These are phyloP conservation scores for Microbotryum violaceum DNA, from an alignment of 1,284 basidiomycete genomes.

Conservation along the genomic window DNA sequence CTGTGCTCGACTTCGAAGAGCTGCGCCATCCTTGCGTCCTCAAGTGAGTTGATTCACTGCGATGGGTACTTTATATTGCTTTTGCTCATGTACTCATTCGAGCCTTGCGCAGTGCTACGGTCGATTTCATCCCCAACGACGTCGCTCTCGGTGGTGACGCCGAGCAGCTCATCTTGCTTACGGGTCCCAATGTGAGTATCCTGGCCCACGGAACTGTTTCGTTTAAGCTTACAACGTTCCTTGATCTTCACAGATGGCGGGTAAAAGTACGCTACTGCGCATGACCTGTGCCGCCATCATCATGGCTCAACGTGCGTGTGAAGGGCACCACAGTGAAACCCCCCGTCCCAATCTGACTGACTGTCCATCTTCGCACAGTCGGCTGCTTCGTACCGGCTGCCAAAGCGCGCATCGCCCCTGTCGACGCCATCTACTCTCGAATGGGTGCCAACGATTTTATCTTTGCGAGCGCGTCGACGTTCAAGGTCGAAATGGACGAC, in stretches of 20 bases:
- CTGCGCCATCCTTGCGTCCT: conserved; percentile 66
- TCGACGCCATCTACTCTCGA: conserved; percentile 89
- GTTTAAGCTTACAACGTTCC: not conserved
- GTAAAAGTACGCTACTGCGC: conserved; percentile 56
- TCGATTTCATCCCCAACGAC: conserved; percentile 89
- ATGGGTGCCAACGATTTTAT: conserved; percentile 98
- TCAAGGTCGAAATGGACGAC: conserved; percentile 93
- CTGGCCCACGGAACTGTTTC: not conserved
- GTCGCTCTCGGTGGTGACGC: conserved; percentile 70
- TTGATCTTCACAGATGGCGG: conserved; percentile 36
- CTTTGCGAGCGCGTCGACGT: conserved; percentile 89
- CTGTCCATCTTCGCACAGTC: conserved; percentile 39
- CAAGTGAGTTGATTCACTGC: conserved; percentile 20
- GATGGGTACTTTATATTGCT: too few relatives aligned
- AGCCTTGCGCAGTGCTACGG: conserved; percentile 33
- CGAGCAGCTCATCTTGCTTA: conserved; percentile 77
- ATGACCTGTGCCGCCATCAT: conserved; percentile 58
- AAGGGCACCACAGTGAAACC: not conserved
- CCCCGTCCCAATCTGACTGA: not conserved
- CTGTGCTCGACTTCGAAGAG: conserved; percentile 69
- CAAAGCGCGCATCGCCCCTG: conserved; percentile 72
- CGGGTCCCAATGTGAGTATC: conserved; percentile 77
- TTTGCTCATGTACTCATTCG: conserved; percentile 56
- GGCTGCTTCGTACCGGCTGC: conserved; percentile 95
- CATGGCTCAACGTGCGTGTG: conserved; percentile 32